Evolutionary conservation across 352 stramenopile species (phyloP), one percentile per base, ranked within the genome.

Genomic region (Phytophthora gonapodyides): DNA sequence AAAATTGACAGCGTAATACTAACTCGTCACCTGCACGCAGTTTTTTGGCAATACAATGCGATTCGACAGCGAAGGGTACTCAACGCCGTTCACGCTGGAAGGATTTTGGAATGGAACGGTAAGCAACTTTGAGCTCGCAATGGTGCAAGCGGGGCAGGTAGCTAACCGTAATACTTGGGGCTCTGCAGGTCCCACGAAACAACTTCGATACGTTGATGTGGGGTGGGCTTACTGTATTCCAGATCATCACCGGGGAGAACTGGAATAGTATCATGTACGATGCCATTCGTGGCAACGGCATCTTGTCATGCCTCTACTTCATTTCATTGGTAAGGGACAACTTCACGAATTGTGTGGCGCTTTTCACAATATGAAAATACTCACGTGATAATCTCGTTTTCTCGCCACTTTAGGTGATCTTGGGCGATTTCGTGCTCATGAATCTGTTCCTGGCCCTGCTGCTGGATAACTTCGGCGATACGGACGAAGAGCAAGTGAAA

Each of bases 241-340:
- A 98, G 69, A 79, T 98, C 42, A 96, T 98, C 46, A 93, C 93
- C 11, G 92, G 91, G 7, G 95, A 98, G 46, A 97, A 98, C 70
- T 98, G 91, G 93, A 98, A 98, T 56, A 74, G 63, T 35, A 82
- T 98, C 49, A 97, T 98, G 93, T 98, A 98, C 67, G 89, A 97
- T 66, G 84, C 73, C 7, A 96, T 96, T 64, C 85, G 87, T 7
- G 79, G 78, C n/a, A 94, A 89, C 55, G 78, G 80, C 24, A 78
- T 80, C 47, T 56, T 58, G 5, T 76, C 80, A 2, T 80, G 76
- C 12, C 16, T 95, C 30, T 98, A 98, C 75, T 96, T 96, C 56
- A 84, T 97, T 27, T 89, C 79, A 4, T 62, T 97, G 50, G 83
- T 91, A 71, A 41, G 70, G 15, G 11, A 30, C 27, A 36, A 8